Evolutionary conservation across 1,139 yeast species (phyloP), one percentile per base, ranked within the genome.

Genomic region (Trichomonascaceae sp.): DNA sequence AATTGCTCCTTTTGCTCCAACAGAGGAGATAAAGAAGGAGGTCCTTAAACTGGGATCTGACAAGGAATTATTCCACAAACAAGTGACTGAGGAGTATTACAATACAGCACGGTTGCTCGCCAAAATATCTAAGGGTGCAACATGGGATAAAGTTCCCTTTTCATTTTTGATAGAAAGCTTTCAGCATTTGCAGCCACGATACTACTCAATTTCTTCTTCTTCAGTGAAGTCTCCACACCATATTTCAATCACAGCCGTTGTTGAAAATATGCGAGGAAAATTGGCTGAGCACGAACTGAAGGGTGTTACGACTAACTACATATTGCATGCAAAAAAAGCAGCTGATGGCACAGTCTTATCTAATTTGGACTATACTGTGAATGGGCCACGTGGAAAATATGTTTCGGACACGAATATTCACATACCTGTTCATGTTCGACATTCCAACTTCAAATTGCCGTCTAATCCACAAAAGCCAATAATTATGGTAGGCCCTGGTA

Each of bases 401-500:
- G 58, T 70, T 12, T 69, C 74, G 41, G 51, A 52, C 12, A 57
- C 48, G 6, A 52, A 51, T n/a, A 61, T 59, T 7, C 87, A 84
- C 67, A 77, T 91, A 54, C 98, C 98, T 12, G 85, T 93, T 48
- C 96, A 90, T 70, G 87, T 93, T 49, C 87, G 99, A 74, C 89
- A 95, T 72, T 90, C 98, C 8, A 87, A 95, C 55, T 93, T 93
- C 76, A 91, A 89, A 75, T 78, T 93, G 60, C 99, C 99, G n/a
- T 77, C 90, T 15, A 88, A 88, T 67, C 85, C 95, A 32, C 71
- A 81, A 15, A 83, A 85, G 48, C 97, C 99, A 8, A 80, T 93
- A 39, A 88, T 93, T 63, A 82, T 91, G 85, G 80, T 93, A 67
- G 99, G 99, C 43, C 98, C 99, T 50, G 99, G 99, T 61, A 93